Percentiles rank a stretch among this genome's conserved stretches.
phyloP scores from a whole-genome alignment of 176 grass and related monocot genomes.

The Elaeis guineensis region DNA sequence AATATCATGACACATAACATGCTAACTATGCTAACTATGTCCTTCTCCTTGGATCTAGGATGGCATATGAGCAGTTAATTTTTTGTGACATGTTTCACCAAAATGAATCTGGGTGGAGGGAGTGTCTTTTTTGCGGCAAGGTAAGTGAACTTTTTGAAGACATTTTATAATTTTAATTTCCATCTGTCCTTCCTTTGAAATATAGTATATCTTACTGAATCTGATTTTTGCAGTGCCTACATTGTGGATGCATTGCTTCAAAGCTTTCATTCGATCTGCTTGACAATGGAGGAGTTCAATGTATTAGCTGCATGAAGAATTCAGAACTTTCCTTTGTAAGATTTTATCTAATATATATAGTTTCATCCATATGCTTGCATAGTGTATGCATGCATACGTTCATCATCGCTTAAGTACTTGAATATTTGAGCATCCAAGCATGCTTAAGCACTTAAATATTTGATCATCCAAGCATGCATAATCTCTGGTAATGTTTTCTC shows the following conservation, averaged over 20 bases:
- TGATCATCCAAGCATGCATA: too few relatives aligned
- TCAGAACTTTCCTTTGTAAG: conserved; percentile 68
- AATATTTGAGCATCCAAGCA: too few relatives aligned
- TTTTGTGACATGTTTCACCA: conserved; percentile 98
- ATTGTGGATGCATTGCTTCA: conserved; percentile 94
- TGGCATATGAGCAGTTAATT: conserved; percentile 73
- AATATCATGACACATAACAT: too few relatives aligned
- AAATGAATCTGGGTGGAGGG: conserved; percentile 97
- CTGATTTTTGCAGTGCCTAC: conserved; percentile 52
- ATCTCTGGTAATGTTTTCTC: too few relatives aligned
- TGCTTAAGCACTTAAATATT: too few relatives aligned
- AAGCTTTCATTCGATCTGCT: conserved; percentile 87
- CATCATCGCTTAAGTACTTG: too few relatives aligned
- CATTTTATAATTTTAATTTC: neutral
- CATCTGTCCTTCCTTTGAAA: neutral
- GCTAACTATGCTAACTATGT: neutral
- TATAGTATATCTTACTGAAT: neutral
- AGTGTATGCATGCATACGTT: too few relatives aligned
- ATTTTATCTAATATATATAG: conserved; percentile 18
- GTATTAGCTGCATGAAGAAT: conserved; percentile 66
- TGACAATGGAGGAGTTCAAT: conserved; percentile 93
- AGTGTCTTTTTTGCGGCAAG: conserved; percentile 94
- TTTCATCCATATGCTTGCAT: too few relatives aligned
- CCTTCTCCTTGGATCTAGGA: conserved; percentile 36
- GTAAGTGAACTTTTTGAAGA: conserved; percentile 25